Conservation (phyloP, 2,329 filamentous ascomycete genomes). For the Fusarium newnesense region DNA sequence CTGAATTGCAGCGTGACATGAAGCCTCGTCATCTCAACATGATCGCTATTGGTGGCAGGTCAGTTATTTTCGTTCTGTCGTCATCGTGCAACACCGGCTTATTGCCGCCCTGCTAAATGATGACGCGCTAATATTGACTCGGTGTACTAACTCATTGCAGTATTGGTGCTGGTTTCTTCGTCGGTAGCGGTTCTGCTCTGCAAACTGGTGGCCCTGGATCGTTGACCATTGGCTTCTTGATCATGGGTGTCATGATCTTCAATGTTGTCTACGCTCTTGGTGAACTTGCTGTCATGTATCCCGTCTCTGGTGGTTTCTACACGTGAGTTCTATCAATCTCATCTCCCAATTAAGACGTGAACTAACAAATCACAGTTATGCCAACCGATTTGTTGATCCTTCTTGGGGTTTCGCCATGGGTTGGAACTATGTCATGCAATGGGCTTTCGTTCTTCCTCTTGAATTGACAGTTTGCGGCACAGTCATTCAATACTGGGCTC, state of each 20-base stretch:
- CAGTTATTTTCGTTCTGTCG: slow-evolving; percentile 3
- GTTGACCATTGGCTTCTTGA: slow-evolving; percentile 61
- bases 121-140: not conserved
- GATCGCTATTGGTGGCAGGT: slow-evolving; percentile 45
- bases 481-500: slow-evolving; percentile 60
- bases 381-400: slow-evolving; percentile 66
- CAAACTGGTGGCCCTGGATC: slow-evolving; percentile 49
- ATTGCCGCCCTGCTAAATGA: not conserved
- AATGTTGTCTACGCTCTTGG: slow-evolving; percentile 71
- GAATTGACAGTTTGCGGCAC: slow-evolving; percentile 62
- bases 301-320: slow-evolving; percentile 67
- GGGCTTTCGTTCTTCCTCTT: slow-evolving; percentile 58
- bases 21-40: slow-evolving; percentile 45
- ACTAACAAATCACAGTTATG: slow-evolving; percentile 50
- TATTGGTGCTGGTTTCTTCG: slow-evolving; percentile 72
- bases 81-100: slow-evolving; percentile 8
- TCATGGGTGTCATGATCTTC: slow-evolving; percentile 70
- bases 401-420: slow-evolving; percentile 58
- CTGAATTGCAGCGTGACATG: slow-evolving; percentile 41
- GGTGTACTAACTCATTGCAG: slow-evolving; percentile 12
- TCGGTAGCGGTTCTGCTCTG: slow-evolving; percentile 62
- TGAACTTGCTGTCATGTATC: slow-evolving; percentile 54
- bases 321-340: slow-evolving; percentile 43
- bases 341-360: accelerated
- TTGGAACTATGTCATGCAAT: slow-evolving; percentile 60